Evolutionary conservation across 1,284 basidiomycete species (phyloP).

Genomic region (Leccinum pallidistipes): DNA sequence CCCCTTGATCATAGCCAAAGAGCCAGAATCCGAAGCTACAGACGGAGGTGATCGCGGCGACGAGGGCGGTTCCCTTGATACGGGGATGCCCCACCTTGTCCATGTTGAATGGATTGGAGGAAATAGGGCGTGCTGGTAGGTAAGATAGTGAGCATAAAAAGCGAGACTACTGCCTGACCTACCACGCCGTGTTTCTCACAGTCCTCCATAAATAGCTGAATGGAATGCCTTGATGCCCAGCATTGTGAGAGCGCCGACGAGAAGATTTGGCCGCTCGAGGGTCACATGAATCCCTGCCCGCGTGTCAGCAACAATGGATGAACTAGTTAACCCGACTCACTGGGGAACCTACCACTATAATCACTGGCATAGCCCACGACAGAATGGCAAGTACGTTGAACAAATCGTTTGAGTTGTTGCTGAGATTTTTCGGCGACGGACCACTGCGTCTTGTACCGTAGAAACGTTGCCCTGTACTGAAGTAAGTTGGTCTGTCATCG

Average conservation of each 20-base stretch:
- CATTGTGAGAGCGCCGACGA: not conserved
- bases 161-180: not conserved
- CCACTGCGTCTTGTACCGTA: not conserved
- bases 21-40: constrained; percentile 21
- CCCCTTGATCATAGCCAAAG: constrained; percentile 21
- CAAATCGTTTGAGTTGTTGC: not conserved
- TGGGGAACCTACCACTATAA: too few species aligned
- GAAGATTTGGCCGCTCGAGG: constrained; percentile 1
- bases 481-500: not conserved
- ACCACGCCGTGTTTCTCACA: not conserved
- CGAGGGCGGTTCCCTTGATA: constrained; percentile 14
- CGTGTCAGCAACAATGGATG: not conserved
- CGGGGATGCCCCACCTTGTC: constrained; percentile 15
- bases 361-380: not conserved
- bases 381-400: not conserved
- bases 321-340: not conserved
- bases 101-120: constrained; percentile 7
- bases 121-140: not conserved
- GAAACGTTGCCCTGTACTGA: not conserved
- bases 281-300: constrained; percentile 11
- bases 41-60: constrained; percentile 20
- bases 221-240: not conserved
- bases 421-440: not conserved
- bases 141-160: not conserved
- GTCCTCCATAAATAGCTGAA: constrained; percentile 4